phyloP scores from a whole-genome alignment of 2,329 filamentous ascomycete genomes.

The Elsinoe ampelina region DNA sequence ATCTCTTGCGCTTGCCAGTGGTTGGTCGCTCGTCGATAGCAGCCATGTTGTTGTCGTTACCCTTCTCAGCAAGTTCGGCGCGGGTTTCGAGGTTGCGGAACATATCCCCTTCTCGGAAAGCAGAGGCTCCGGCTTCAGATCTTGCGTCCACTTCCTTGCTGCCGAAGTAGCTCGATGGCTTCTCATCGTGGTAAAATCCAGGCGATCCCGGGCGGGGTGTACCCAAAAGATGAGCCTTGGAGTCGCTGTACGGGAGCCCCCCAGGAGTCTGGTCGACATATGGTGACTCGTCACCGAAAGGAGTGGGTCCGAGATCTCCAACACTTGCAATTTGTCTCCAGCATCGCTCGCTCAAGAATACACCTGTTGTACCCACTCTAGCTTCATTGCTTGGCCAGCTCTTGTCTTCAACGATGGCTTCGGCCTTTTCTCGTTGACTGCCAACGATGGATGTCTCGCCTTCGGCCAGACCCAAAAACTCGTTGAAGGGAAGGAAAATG shows the following conservation, averaged over 20 bases:
- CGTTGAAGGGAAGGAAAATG: slow-evolving; percentile 87
- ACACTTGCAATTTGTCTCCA: slow-evolving; percentile 85
- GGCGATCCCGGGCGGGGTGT: slow-evolving; percentile 42
- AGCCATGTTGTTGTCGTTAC: slow-evolving; percentile 79
- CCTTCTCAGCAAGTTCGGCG: slow-evolving; percentile 89
- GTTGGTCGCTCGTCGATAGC: slow-evolving; percentile 80
- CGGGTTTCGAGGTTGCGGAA: slow-evolving; percentile 93
- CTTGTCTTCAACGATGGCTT: slow-evolving; percentile 84
- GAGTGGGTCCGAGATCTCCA: slow-evolving; percentile 49
- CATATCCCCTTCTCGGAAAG: slow-evolving; percentile 88
- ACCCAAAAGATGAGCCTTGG: slow-evolving; percentile 47
- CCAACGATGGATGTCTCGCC: slow-evolving; percentile 78
- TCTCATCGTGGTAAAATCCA: slow-evolving; percentile 62
- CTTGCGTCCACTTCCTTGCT: slow-evolving; percentile 69
- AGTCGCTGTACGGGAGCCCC: slow-evolving; percentile 53
- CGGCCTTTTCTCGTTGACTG: slow-evolving; percentile 83
- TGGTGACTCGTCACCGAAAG: slow-evolving; percentile 47
- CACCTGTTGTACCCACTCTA: slow-evolving; percentile 78
- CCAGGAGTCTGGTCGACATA: slow-evolving; percentile 46
- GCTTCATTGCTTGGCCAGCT: slow-evolving; percentile 90
- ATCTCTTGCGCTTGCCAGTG: slow-evolving; percentile 75
- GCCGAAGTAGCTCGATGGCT: slow-evolving; percentile 73
- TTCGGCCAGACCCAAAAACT: slow-evolving; percentile 85
- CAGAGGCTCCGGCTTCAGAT: slow-evolving; percentile 87
- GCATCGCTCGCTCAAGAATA: slow-evolving; percentile 91